Evolutionary conservation across 208 protist species (phyloP).

Genomic region (Acanthamoeba castellanii): DNA sequence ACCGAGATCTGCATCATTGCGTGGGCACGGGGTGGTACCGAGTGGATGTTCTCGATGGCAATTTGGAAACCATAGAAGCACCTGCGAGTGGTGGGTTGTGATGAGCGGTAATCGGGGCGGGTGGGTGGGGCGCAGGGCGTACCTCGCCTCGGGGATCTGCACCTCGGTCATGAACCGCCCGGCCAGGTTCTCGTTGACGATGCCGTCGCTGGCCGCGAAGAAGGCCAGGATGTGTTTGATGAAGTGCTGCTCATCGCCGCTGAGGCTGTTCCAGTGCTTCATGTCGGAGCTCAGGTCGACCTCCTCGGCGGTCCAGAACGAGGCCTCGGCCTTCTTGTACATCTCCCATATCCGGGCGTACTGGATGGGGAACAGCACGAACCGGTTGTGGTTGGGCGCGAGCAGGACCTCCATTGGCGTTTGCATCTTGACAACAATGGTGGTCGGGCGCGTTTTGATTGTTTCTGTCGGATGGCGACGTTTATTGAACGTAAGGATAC

Average conservation of each 20-base stretch:
- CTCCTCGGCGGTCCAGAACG: constrained; percentile 99
- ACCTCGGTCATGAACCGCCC: constrained; percentile 97
- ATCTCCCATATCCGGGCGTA: constrained; percentile 97
- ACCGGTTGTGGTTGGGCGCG: constrained; percentile 96
- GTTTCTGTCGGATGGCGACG: too few species aligned
- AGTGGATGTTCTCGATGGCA: constrained; percentile 99
- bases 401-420: constrained; percentile 94
- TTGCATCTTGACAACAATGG: constrained; percentile 49
- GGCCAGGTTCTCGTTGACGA: constrained; percentile 99
- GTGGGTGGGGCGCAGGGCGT: too few species aligned
- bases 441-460: too few species aligned
- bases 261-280: constrained; percentile 96
- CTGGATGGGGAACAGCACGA: constrained; percentile 98
- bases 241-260: constrained; percentile 97
- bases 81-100: too few species aligned
- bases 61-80: constrained; percentile 99
- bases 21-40: too few species aligned
- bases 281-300: constrained; percentile 97
- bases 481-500: too few species aligned
- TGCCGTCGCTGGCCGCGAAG: constrained; percentile 99
- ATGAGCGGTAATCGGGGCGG: too few species aligned
- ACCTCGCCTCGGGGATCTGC: constrained; percentile 97
- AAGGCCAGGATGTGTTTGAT: constrained; percentile 99
- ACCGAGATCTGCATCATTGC: too few species aligned
- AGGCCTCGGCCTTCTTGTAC: constrained; percentile 99